Conservation (phyloP, 2,329 filamentous ascomycete species). For the Microthyrium microscopicum region DNA sequence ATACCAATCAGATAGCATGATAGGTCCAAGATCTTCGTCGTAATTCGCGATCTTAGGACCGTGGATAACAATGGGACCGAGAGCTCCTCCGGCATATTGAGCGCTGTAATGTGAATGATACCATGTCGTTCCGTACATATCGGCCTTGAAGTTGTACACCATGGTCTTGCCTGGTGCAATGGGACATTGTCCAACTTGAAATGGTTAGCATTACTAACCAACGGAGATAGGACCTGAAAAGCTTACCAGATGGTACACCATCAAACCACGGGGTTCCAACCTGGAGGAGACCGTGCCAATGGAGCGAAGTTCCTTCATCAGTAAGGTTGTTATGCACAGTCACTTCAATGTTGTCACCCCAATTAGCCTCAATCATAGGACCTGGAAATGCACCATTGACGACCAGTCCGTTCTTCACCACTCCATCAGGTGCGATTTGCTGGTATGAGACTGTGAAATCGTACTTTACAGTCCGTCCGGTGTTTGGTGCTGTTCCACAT, state of each 20-base stretch:
- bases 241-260: constrained; percentile 18
- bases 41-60: constrained; percentile 12
- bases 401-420: constrained; percentile 15
- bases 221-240: too few species aligned
- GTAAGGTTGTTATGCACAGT: constrained; percentile 12
- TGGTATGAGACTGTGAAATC: constrained; percentile 11
- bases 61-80: constrained; percentile 16
- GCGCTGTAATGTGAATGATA: constrained; percentile 14
- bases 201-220: too few species aligned
- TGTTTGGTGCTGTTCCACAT: constrained; percentile 16
- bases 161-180: constrained; percentile 17
- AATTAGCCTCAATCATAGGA: constrained; percentile 22
- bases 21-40: constrained; percentile 16
- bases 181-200: constrained; percentile 19
- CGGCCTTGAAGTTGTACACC: constrained; percentile 17
- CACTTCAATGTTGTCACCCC: constrained; percentile 16
- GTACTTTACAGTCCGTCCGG: constrained; percentile 17
- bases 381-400: constrained; percentile 22
- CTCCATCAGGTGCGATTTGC: constrained; percentile 16
- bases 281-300: constrained; percentile 20
- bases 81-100: constrained; percentile 16
- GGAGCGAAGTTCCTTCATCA: constrained; percentile 19
- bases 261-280: constrained; percentile 19
- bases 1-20: constrained; percentile 13
- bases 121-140: constrained; percentile 9